Conservation (phyloP, 2,329 filamentous ascomycete species). For the Microascus cirrosus region DNA sequence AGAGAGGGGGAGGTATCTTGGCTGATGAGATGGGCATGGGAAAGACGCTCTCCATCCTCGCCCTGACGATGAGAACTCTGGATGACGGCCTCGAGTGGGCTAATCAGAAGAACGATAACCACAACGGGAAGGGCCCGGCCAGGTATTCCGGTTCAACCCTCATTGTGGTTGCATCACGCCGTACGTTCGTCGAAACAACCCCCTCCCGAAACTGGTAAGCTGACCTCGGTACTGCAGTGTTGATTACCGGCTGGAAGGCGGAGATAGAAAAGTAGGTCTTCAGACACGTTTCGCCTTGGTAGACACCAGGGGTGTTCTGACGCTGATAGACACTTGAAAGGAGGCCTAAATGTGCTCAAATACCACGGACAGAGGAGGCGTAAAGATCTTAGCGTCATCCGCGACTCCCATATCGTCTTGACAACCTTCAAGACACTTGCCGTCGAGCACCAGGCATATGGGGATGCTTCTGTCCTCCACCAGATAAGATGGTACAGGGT, state of each 20-base stretch:
- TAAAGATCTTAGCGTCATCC: constrained; percentile 14
- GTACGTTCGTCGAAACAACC: constrained; percentile 17
- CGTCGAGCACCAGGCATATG: constrained; percentile 17
- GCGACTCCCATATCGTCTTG: constrained; percentile 27
- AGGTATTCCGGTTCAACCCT: constrained; percentile 25
- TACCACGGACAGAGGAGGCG: constrained; percentile 24
- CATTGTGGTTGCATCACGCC: constrained; percentile 29
- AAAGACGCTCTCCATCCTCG: constrained; percentile 42
- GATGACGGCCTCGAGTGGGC: constrained; percentile 23
- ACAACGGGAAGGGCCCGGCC: constrained; percentile 8
- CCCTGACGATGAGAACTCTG: constrained; percentile 31
- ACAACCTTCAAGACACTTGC: constrained; percentile 35
- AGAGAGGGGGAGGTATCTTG: constrained; percentile 34
- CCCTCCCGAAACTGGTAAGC: no score
- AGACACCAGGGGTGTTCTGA: neutral
- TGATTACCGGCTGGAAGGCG: constrained; percentile 26
- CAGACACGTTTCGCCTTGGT: neutral
- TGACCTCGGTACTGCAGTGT: constrained; percentile 12
- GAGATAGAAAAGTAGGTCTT: constrained; percentile 23
- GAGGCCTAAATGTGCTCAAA: constrained; percentile 15
- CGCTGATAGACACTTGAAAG: constrained; percentile 18
- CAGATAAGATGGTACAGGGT: constrained; percentile 27
- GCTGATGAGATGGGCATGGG: constrained; percentile 53
- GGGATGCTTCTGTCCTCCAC: constrained; percentile 12
- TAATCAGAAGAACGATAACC: constrained; percentile 9